Base-by-base conservation (phyloP, 495 filamentous ascomycete genomes). In the Trichoderma erinaceum region DNA sequence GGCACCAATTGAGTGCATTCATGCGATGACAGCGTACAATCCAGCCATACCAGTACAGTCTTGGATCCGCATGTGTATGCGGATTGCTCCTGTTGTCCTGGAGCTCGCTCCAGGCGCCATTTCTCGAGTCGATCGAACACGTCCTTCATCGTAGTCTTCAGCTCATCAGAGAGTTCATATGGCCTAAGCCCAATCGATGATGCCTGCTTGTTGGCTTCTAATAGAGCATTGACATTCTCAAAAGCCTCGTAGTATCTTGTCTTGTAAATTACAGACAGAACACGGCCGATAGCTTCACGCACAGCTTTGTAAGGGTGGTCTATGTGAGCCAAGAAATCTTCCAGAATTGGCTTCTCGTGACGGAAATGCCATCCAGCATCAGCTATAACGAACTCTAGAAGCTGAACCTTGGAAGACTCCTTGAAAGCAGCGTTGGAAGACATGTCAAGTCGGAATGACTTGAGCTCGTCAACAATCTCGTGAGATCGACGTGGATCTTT, bases 251-350 rank as follows among this genome's bases (percentile, higher is more conserved):
- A 91, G 75, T 98, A 95, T 43, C 92, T 82, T 29, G 93, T 96
- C 68, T 92, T 88, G 71, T 92, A 95, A 64, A 97, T 92, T 1
- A 86, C 89, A 25, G 92, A 90, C 66, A 99, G 83, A 0, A 93
- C 92, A 52, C 90, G 87, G 13, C 96, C 95, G 81, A 99, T 96
- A 1, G 92, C 90, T 81, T 97, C 95, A 43, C 95, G 88, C 11
- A 99, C 95, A 38, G 90, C 89, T 81, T 99, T 98, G 78, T 99
- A 99, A 0, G 95, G 95, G 76, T 99, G 95, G 77, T 98, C 93
- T 52, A 99, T 84, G 74, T 99, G 95, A 18, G 84, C 79, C 35
- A 98, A 80, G 77, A 97, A 97, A 76, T 99, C 88, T 41, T 95
- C 81, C 3, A 97, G 77, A 68, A 98, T 93, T 5, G 96, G 93